phyloP scores from a whole-genome alignment of 306 rosid species.

The Glycyrrhiza uralensis region DNA sequence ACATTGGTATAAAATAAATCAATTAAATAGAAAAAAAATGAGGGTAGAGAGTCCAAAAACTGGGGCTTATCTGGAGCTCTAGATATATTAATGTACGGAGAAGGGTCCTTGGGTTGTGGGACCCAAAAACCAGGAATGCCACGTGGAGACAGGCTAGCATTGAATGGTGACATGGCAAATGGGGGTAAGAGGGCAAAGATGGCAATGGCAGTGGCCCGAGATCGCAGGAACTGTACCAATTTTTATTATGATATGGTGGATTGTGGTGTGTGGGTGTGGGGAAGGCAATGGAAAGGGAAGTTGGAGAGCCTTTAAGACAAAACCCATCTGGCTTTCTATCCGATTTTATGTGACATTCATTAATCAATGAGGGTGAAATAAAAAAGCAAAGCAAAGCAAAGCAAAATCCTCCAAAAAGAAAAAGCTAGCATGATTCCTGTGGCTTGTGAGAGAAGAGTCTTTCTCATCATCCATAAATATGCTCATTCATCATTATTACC shows the following conservation, averaged over 20 bases:
- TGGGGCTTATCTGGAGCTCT: slow-evolving; percentile 31
- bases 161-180: slow-evolving; percentile 45
- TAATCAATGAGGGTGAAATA: slow-evolving; percentile 30
- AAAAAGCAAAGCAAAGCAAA: slow-evolving; percentile 10
- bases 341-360: slow-evolving; percentile 79
- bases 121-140: slow-evolving; percentile 32
- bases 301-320: slow-evolving; percentile 51
- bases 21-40: neutral
- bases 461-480: neutral
- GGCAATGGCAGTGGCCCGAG: slow-evolving; percentile 14
- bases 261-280: too few species aligned
- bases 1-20: neutral
- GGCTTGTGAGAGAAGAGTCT: neutral
- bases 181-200: neutral
- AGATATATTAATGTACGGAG: neutral
- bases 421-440: slow-evolving; percentile 29
- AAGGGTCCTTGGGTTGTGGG: neutral
- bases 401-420: slow-evolving; percentile 36
- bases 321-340: slow-evolving; percentile 53
- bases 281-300: slow-evolving; percentile 26
- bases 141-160: slow-evolving; percentile 38
- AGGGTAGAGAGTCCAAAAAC: slow-evolving; percentile 9
- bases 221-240: neutral
- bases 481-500: neutral
- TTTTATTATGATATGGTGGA: neutral